These are phyloP conservation scores for Chytriomyces confervae DNA, from an alignment of 192 early-diverging fungal species.

Conservation along the genomic window DNA sequence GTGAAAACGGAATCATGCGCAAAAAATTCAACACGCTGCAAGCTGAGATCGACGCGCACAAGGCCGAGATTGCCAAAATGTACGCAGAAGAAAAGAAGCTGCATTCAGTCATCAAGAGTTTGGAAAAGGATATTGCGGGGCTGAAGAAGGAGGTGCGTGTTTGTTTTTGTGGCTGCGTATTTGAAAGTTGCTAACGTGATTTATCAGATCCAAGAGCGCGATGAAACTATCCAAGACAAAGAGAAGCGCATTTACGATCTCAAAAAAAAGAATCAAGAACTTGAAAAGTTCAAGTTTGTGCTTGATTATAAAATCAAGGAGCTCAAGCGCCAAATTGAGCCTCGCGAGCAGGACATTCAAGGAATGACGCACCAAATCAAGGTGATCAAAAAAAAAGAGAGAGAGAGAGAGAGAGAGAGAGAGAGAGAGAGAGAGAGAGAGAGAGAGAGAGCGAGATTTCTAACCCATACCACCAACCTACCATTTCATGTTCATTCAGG, in stretches of 20 bases:
- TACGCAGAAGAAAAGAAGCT: slow-evolving; percentile 66
- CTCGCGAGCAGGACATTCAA: slow-evolving; percentile 62
- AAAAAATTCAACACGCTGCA: slow-evolving; percentile 71
- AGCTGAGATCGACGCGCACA: slow-evolving; percentile 66
- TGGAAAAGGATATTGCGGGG: slow-evolving; percentile 69
- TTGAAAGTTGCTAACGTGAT: slow-evolving; percentile 5
- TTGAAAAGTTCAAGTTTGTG: slow-evolving; percentile 75
- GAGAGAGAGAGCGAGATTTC: background rate
- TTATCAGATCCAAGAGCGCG: slow-evolving; percentile 64
- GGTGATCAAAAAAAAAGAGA: slow-evolving; percentile 39
- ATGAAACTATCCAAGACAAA: slow-evolving; percentile 70
- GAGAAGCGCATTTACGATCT: slow-evolving; percentile 69
- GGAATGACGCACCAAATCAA: slow-evolving; percentile 69
- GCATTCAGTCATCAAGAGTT: slow-evolving; percentile 64
- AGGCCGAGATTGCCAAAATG: slow-evolving; percentile 66
- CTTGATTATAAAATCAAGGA: slow-evolving; percentile 73
- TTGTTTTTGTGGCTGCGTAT: slow-evolving; percentile 21
- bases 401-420: no score
- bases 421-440: background rate
- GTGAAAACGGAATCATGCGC: slow-evolving; percentile 70
- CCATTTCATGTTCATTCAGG: slow-evolving; percentile 34
- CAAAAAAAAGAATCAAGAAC: slow-evolving; percentile 74
- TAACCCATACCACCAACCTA: background rate
- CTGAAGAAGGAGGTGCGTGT: slow-evolving; percentile 65
- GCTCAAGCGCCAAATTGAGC: slow-evolving; percentile 69